Evolutionary conservation across 257 asterid genomes (phyloP), one percentile per base, ranked within the genome.

Genomic region (Solanum phureja): DNA sequence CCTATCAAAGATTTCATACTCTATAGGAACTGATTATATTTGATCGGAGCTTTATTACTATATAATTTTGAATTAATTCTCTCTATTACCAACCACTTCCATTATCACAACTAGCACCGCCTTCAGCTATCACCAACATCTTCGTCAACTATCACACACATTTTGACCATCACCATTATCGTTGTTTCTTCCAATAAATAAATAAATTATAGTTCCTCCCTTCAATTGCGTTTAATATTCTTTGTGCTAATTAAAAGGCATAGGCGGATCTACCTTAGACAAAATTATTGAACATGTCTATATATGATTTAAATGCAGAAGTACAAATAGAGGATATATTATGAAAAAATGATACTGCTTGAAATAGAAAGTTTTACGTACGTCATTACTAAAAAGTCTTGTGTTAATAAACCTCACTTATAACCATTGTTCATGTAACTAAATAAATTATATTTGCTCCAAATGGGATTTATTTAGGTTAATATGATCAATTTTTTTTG

Each of bases 1-100:
- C 1, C 13, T 40, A 40, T 9, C 46, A 40, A 40, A 40, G 44
- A 40, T 60, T 60, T 23, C 6, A 3, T 60, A 3, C 29, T 21
- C 13, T 23, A 0, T 23, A 23, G 3, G 5, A 60, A 23, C 0
- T 0, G 2, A 60, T 23, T 3, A 23, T 3, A 60, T 23, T 60
- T 60, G 3, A 60, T 8, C 1, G 5, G 29, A 60, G 29, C 29
- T 23, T 60, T 60, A 9, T 60, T 60, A 8, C 0, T 60, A 60
- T 60, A 23, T 21, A 60, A 9, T n/a, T n/a, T 64, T 10, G 0
- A 64, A n/a, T 64, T 64, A n/a, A 64, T n/a, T n/a, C 1, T 62
- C 5, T 23, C 6, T 8, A 60, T 9, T 60, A 8, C 2, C 69
- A 23, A 23, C 0, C 29, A 5, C 6, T n/a, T 60, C 0, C 1